These are phyloP conservation scores for Mycena sp. DNA, from an alignment of 1,284 basidiomycete species.

Conservation along the genomic window DNA sequence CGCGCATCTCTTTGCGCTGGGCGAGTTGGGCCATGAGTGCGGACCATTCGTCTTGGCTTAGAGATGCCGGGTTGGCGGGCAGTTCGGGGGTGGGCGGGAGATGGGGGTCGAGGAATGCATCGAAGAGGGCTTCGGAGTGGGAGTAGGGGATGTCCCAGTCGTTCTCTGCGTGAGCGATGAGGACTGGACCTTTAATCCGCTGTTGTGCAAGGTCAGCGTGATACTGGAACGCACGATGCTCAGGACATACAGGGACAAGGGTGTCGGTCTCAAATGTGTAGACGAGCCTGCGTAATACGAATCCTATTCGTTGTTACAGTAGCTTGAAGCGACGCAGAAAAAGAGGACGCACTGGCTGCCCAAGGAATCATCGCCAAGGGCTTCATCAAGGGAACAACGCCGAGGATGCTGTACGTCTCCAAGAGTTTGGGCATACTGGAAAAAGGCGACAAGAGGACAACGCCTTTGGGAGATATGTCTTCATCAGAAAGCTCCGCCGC, in stretches of 20 bases:
- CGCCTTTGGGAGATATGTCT: constrained; percentile 63
- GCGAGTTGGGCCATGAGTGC: constrained; percentile 49
- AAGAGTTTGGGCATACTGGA: constrained; percentile 73
- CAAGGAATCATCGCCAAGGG: constrained; percentile 78
- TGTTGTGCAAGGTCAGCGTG: constrained; percentile 41
- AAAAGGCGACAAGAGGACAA: constrained; percentile 85
- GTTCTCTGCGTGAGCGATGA: constrained; percentile 85
- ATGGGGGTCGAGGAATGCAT: constrained; percentile 71
- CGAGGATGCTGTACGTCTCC: constrained; percentile 79
- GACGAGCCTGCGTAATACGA: constrained; percentile 66
- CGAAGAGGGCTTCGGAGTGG: constrained; percentile 83
- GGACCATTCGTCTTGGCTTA: constrained; percentile 54
- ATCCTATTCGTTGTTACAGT: constrained; percentile 50
- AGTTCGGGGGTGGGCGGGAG: constrained; percentile 62
- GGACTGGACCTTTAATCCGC: constrained; percentile 72
- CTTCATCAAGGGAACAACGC: constrained; percentile 77
- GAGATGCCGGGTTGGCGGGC: constrained; percentile 48
- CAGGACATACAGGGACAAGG: constrained; percentile 62
- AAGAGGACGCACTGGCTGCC: constrained; percentile 65
- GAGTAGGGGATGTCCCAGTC: constrained; percentile 85
- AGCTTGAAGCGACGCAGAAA: background rate
- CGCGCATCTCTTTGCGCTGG: constrained; percentile 51
- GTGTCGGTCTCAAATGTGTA: constrained; percentile 77
- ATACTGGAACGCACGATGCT: constrained; percentile 18
- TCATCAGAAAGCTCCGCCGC: constrained; percentile 68